A percentile compares a stretch with the other conserved stretches of the same genome.
Evolutionary conservation across 805 yeast species (phyloP).

Genomic region (Wickerhamomyces strasburgensis): DNA sequence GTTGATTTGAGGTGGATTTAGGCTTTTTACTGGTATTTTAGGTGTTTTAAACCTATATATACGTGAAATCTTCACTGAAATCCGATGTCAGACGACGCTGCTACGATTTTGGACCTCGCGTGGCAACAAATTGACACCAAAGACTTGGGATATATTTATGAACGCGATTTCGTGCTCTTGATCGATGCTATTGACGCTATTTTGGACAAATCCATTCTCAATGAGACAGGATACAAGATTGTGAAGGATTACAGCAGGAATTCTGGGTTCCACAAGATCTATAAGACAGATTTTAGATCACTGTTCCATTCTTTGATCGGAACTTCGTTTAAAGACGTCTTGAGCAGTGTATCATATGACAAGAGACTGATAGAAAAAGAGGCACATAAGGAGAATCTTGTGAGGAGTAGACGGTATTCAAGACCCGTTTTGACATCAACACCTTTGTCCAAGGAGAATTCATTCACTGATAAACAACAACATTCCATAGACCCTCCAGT

Average conservation of each 20-base stretch:
- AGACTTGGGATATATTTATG: slow-evolving; percentile 15
- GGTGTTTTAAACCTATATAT: too few relatives aligned
- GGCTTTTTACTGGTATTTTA: too few relatives aligned
- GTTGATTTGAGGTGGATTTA: too few relatives aligned
- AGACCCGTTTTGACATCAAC: slow-evolving; percentile 3
- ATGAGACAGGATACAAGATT: slow-evolving; percentile 24
- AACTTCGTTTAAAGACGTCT: slow-evolving; percentile 26
- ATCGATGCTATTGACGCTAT: slow-evolving; percentile 20
- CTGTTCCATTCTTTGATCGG: slow-evolving; percentile 30
- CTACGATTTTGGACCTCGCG: slow-evolving; percentile 16
- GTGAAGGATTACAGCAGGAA: slow-evolving; percentile 27
- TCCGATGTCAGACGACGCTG: slow-evolving; percentile 10
- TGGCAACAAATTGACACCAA: slow-evolving; percentile 21
- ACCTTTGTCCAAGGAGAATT: slow-evolving; percentile 3
- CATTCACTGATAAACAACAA: slow-evolving; percentile 1
- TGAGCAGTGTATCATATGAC: slow-evolving; percentile 17
- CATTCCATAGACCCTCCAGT: slow-evolving; percentile 13
- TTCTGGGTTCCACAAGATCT: slow-evolving; percentile 27
- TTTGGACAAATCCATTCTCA: slow-evolving; percentile 21
- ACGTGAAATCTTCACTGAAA: too few relatives aligned
- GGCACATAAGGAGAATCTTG: slow-evolving; percentile 1
- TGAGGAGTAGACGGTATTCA: background rate
- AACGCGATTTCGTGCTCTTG: slow-evolving; percentile 18
- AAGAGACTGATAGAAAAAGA: slow-evolving; percentile 5
- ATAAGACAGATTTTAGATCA: slow-evolving; percentile 28